Base-by-base conservation (phyloP, 2,329 filamentous ascomycete species). In the Penicillium nordicum region DNA sequence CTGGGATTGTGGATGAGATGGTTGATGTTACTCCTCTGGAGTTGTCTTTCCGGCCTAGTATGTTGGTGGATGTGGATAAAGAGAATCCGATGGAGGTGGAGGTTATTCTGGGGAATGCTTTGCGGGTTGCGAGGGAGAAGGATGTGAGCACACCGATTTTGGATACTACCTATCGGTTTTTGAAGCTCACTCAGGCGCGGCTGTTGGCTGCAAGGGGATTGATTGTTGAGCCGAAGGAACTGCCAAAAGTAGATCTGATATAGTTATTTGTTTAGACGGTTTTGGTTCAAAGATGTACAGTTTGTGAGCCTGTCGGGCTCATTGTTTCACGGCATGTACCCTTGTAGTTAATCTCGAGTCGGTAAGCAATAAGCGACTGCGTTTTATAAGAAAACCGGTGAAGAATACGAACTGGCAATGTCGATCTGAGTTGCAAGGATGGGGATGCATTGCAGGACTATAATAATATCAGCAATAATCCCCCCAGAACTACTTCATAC, bases 21-120 rank as follows among this genome's bases (percentile, higher is more conserved):
- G 37, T 59, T 1, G 41, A 61, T 16, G 18, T 5, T 8, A 57
- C 57, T 10, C 57, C 59, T 3, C 18, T 59, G 14, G 57, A 59
- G 16, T 37, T 57, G 23, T 40, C 23, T 11, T 61, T 59, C 48
- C 50, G 59, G 1, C 59, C 59, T 3, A 61, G 59, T 41, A 61
- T 61, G 59, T 29, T 61, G 27, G 54, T 59, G 8, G 59, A 60
- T 23, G 38, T 59, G 5, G 59, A 61, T 14, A 61, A 61, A 12
- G 59, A 51, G 4, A 61, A 60, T 18, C 59, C 54, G 0, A 25
- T 60, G 11, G 59, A 61, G 41, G 50, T 51, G n/a, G 59, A 61
- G 48, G 59, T 61, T 3, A 57, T 59, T 29, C 23, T 61, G 38
- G 59, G 57, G 6, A 61, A 61, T 41, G 54, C 57, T 23, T 36